Evolutionary conservation across 768 basidiomycete species (phyloP).

Genomic region (Tulasnella sp.): DNA sequence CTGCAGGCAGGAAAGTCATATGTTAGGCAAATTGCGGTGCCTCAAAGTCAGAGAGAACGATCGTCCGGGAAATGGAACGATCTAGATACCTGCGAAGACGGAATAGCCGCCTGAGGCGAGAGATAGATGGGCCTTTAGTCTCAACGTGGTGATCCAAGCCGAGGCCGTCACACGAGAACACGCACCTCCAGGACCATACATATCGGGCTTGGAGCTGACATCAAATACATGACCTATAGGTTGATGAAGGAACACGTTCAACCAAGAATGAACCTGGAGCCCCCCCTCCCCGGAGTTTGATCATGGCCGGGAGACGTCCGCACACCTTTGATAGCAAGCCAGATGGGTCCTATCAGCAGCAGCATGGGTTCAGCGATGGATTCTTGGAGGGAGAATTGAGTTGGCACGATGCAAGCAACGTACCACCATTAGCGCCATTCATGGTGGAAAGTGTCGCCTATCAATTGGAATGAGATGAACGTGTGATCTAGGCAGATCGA

Average conservation of each 20-base stretch:
- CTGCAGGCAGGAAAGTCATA: slow-evolving; percentile 25
- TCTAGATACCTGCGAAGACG: slow-evolving; percentile 51
- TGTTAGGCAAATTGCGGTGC: background rate
- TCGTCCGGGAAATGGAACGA: background rate
- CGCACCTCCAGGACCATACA: slow-evolving; percentile 65
- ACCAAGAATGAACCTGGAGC: no score
- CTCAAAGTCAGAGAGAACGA: background rate
- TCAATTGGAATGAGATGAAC: background rate
- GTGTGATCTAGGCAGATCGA: background rate
- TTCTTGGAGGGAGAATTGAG: background rate
- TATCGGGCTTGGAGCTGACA: slow-evolving; percentile 71
- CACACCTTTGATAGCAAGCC: slow-evolving; percentile 85
- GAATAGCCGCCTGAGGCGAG: slow-evolving; percentile 43
- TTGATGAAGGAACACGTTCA: background rate
- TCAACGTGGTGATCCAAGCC: background rate
- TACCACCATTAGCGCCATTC: slow-evolving; percentile 10
- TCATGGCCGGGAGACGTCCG: slow-evolving; percentile 1
- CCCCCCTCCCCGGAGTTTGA: background rate
- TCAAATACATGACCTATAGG: slow-evolving; percentile 75
- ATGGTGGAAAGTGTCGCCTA: background rate
- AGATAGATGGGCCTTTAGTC: background rate
- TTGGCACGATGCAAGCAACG: background rate
- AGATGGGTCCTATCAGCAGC: slow-evolving; percentile 45
- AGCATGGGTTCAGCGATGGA: background rate
- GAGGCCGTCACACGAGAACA: background rate